Evolutionary conservation across 2,329 filamentous ascomycete species (phyloP).

Genomic region (Talaromyces sp.): DNA sequence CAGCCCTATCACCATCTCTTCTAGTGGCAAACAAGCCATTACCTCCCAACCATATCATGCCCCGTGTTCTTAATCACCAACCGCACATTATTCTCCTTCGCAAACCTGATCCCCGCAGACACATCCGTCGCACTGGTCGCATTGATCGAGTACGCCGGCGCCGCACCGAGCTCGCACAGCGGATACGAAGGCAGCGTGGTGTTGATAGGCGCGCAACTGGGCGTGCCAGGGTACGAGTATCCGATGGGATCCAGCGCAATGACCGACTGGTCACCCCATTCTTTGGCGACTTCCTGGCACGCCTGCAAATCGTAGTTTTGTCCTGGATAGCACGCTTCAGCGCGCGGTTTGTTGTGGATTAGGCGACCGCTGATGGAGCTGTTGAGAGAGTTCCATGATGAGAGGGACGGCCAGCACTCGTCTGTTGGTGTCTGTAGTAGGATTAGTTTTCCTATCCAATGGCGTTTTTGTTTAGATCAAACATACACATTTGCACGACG

Average conservation of each 20-base stretch:
- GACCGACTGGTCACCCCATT: constrained; percentile 1
- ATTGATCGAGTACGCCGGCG: constrained; percentile 2
- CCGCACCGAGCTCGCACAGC: constrained; percentile 1
- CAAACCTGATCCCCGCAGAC: constrained; percentile 5
- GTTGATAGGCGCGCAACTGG: background rate
- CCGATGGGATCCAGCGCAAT: background rate
- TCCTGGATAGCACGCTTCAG: constrained; percentile 19
- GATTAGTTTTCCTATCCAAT: background rate
- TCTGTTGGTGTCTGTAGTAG: constrained; percentile 7
- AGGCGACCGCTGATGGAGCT: constrained; percentile 24
- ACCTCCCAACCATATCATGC: constrained; percentile 8
- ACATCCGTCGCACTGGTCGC: background rate
- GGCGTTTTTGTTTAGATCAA: background rate
- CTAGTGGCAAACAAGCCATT: too few species aligned
- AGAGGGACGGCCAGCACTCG: constrained; percentile 23
- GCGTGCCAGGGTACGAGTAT: background rate
- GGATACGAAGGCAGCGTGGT: background rate
- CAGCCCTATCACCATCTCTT: background rate
- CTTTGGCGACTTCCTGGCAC: constrained; percentile 5
- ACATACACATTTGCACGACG: constrained; percentile 1
- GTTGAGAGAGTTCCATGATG: constrained; percentile 30
- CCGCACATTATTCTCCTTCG: constrained; percentile 8
- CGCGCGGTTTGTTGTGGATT: constrained; percentile 20
- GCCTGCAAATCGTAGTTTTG: background rate
- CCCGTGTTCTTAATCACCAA: constrained; percentile 11